Base-by-base conservation (phyloP, 495 filamentous ascomycete species). In the Lasiosphaeriaceae sp. region DNA sequence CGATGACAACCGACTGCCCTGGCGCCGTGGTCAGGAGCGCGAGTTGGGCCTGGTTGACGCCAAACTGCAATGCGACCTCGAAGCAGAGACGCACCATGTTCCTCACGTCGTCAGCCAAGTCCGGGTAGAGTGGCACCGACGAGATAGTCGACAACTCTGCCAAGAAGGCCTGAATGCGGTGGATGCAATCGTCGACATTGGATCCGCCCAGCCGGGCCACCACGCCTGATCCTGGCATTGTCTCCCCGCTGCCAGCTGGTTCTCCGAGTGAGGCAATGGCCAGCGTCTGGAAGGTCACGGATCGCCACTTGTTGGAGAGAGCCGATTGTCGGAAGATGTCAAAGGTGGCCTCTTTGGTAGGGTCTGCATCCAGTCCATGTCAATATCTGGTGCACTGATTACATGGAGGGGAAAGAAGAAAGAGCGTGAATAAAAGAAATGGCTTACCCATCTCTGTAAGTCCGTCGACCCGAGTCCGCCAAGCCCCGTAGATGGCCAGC, bases 301-400 rank as follows among this genome's bases (percentile, higher is more conserved):
- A 48, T n/a, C 46, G 46, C 46, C 46, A 48, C 21, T 48, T 48
- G 46, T 48, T 48, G 46, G 19, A 21, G 20, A 48, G 46, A 16
- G 46, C 21, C 19, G 46, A 48, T 5, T 23, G 11, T 14, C 21
- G 19, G 46, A 48, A 48, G 20, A 48, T 22, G 19, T 23, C 46
- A 9, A 48, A 48, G 1, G 46, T 48, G 9, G 46, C 16, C 3
- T 11, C 12, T 11, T 48, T 48, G 20, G 21, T 16, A 1, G 46
- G 20, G 21, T 48, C 46, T 48, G 46, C 14, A n/a, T 23, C 22
- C 11, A 19, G 17, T 21, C 3, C 16, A 48, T 6, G 39, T 43
- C 12, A 43, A 41, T 16, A 41, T 17, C 3, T 12, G 12, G 31
- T 6, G 4, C 14, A 41, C 11, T 17, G 14, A 6, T 14, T 6